Evolutionary conservation across 495 filamentous ascomycete genomes (phyloP).

Genomic region (Penicillium cinerascens): DNA sequence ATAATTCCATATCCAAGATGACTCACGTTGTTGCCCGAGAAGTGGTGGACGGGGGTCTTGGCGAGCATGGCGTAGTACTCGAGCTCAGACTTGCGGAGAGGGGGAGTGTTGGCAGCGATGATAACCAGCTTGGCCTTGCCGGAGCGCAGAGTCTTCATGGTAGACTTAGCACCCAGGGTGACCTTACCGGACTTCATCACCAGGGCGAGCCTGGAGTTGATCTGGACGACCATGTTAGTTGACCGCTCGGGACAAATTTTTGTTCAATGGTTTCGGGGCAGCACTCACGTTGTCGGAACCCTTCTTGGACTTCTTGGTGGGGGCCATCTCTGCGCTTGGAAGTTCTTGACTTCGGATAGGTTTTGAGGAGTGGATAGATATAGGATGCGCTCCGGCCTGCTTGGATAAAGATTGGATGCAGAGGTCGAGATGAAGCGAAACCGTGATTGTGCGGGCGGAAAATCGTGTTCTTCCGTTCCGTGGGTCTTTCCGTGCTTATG

Average conservation of each 20-base stretch:
- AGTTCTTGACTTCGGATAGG: constrained; percentile 25
- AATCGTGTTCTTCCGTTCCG: constrained; percentile 4
- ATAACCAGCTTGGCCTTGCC: constrained; percentile 62
- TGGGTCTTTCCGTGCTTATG: background rate
- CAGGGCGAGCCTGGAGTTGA: constrained; percentile 83
- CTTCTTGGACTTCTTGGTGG: constrained; percentile 94
- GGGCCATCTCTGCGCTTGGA: constrained; percentile 68
- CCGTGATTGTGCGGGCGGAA: constrained; percentile 6
- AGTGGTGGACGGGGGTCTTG: constrained; percentile 95
- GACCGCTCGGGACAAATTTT: background rate
- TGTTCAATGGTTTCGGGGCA: background rate
- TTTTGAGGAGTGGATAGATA: constrained; percentile 15
- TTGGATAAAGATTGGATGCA: constrained; percentile 21
- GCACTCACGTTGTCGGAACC: constrained; percentile 64
- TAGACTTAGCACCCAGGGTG: constrained; percentile 87
- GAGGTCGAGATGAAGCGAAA: constrained; percentile 19
- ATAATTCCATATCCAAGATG: constrained; percentile 18
- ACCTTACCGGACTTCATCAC: constrained; percentile 96
- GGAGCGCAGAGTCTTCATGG: constrained; percentile 84
- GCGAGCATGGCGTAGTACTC: constrained; percentile 89
- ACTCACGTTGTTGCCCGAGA: constrained; percentile 95
- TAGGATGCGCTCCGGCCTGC: constrained; percentile 37
- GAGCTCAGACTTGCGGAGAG: constrained; percentile 88
- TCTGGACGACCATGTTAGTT: constrained; percentile 28
- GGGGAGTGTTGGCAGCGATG: constrained; percentile 90